These are phyloP conservation scores for Pleurozium schreberi DNA, from an alignment of 225 moss, liverwort and hornwort species.

Conservation along the genomic window DNA sequence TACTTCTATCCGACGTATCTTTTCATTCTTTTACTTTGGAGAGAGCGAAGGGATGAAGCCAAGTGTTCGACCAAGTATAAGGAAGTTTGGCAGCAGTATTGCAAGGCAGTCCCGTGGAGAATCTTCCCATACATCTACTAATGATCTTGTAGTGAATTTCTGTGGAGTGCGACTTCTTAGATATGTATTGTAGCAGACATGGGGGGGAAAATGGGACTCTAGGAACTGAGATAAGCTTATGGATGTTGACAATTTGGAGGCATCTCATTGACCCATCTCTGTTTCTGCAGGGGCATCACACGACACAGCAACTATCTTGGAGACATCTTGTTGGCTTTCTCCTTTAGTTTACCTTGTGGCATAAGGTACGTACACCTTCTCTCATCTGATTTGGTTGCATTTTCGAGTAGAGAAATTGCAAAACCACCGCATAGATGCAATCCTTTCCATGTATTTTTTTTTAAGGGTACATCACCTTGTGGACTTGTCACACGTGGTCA, in stretches of 20 bases:
- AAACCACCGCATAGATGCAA: neutral
- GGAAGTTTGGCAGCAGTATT: constrained; percentile 78
- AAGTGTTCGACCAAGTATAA: constrained; percentile 83
- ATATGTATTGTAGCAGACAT: neutral
- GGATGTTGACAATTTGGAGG: neutral
- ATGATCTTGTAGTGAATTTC: neutral
- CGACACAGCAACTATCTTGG: constrained; percentile 98
- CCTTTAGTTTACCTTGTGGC: constrained; percentile 91
- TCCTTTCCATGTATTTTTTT: neutral
- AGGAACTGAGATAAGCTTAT: neutral
- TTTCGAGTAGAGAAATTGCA: neutral
- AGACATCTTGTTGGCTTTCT: constrained; percentile 84
- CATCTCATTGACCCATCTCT: neutral
- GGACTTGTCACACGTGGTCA: too few relatives aligned
- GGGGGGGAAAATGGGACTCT: constrained; percentile 1
- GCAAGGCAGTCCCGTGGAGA: constrained; percentile 76
- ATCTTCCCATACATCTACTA: constrained; percentile 83
- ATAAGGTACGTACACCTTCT: constrained; percentile 27
- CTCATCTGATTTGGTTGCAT: neutral
- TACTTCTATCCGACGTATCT: constrained; percentile 93
- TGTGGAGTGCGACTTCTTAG: neutral
- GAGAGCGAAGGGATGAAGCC: constrained; percentile 89
- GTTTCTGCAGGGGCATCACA: constrained; percentile 69
- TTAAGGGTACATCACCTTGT: neutral
- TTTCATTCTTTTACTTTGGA: constrained; percentile 71